Evolutionary conservation across 495 filamentous ascomycete species (phyloP).

Genomic region (Xylaria cubensis): DNA sequence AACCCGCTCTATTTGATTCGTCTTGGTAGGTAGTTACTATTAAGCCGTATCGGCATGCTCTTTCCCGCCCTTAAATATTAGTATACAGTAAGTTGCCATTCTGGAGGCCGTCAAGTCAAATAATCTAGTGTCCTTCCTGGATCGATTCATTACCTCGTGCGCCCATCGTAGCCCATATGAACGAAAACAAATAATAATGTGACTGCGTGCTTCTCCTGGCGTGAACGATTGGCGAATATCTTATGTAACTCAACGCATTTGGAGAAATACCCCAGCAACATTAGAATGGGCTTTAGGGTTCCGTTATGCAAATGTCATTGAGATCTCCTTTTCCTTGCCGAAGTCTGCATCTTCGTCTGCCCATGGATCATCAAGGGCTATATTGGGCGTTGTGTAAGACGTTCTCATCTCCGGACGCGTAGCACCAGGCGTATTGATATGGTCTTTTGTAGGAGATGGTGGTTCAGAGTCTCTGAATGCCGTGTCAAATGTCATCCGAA

Average conservation of each 20-base stretch:
- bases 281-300: not conserved
- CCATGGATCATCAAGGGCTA: constrained; percentile 78
- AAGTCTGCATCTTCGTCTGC: constrained; percentile 79
- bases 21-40: not conserved
- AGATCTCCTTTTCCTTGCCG: constrained; percentile 74
- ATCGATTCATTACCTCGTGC: constrained; percentile 7
- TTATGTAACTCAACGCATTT: not conserved
- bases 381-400: constrained; percentile 48
- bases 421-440: constrained; percentile 33
- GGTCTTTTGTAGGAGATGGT: constrained; percentile 40
- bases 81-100: constrained; percentile 14
- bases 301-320: constrained; percentile 73
- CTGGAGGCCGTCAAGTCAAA: not conserved
- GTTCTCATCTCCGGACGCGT: constrained; percentile 51
- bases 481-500: constrained; percentile 79
- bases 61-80: not conserved
- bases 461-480: constrained; percentile 54
- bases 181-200: constrained; percentile 4
- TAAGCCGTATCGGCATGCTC: not conserved
- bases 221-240: not conserved
- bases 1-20: constrained; percentile 9
- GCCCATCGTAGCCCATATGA: not conserved
- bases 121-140: constrained; percentile 16
- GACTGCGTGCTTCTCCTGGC: not conserved
- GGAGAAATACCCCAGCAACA: too few relatives aligned